Conservation (phyloP, 495 filamentous ascomycete species). For the Oidiodendron maius region DNA sequence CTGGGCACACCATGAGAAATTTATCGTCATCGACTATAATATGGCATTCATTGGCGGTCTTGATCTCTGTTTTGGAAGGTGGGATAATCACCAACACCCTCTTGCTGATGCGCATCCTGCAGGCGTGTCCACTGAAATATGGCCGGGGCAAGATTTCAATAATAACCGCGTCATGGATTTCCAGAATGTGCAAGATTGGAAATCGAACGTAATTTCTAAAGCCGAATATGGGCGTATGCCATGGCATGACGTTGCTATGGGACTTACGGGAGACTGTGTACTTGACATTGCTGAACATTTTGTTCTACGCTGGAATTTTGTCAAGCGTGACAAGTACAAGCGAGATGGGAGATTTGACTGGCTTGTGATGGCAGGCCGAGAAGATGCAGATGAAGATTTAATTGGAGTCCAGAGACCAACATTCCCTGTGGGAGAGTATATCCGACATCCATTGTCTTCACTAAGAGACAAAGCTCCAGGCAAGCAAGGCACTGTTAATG, state of each 20-base stretch:
- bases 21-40: slow-evolving; percentile 87
- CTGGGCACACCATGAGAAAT: slow-evolving; percentile 98
- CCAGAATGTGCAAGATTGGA: slow-evolving; percentile 84
- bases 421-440: slow-evolving; percentile 79
- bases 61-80: slow-evolving; percentile 94
- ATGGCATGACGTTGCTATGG: slow-evolving; percentile 95
- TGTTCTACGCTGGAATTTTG: slow-evolving; percentile 90
- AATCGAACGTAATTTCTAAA: slow-evolving; percentile 87
- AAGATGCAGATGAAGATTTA: slow-evolving; percentile 72
- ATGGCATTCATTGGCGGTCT: slow-evolving; percentile 89
- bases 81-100: slow-evolving; percentile 81
- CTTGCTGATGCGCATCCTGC: slow-evolving; percentile 84
- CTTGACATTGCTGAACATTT: slow-evolving; percentile 97
- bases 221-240: slow-evolving; percentile 92
- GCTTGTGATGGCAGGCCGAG: slow-evolving; percentile 75
- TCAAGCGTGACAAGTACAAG: slow-evolving; percentile 98
- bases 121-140: slow-evolving; percentile 76
- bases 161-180: slow-evolving; percentile 96
- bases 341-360: slow-evolving; percentile 73
- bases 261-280: slow-evolving; percentile 78
- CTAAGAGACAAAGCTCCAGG: slow-evolving; percentile 43
- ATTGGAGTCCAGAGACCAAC: slow-evolving; percentile 82
- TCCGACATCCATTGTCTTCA: slow-evolving; percentile 70
- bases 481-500: slow-evolving; percentile 65
- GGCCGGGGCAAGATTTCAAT: slow-evolving; percentile 95